Percentiles rank a stretch among this genome's conserved stretches.
Conservation (phyloP, 1,139 yeast species). For the Debaryomyces sp. region DNA sequence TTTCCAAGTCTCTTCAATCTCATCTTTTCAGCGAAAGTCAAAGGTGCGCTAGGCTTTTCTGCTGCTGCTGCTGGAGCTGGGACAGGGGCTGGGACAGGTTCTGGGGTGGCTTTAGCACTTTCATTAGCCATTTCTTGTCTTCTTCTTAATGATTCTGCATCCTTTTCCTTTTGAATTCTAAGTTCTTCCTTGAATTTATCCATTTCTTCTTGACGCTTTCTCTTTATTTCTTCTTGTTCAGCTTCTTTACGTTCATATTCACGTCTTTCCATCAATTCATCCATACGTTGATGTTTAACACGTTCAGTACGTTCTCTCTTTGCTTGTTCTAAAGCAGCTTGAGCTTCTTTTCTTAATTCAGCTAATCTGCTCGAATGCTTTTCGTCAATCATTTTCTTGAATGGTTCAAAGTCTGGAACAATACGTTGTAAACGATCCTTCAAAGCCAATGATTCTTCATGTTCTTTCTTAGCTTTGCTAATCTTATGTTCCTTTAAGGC, state of each 20-base stretch:
- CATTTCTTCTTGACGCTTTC: conserved; percentile 46
- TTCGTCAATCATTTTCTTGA: conserved; percentile 50
- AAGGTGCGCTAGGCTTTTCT: conserved; percentile 30
- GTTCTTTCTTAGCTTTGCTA: conserved; percentile 69
- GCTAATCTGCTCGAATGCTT: conserved; percentile 53
- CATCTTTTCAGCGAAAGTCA: conserved; percentile 61
- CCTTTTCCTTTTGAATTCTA: conserved; percentile 48
- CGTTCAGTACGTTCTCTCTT: conserved; percentile 69
- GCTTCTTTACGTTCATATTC: conserved; percentile 41
- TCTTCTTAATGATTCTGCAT: conserved; percentile 41
- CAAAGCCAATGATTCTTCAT: conserved; percentile 64
- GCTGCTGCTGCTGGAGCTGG: conserved; percentile 27
- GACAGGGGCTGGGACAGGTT: conserved; percentile 19
- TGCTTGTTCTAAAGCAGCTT: conserved; percentile 60
- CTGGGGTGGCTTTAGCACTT: conserved; percentile 19
- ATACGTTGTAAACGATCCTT: conserved; percentile 72
- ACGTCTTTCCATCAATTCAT: conserved; percentile 42
- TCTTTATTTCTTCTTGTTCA: conserved; percentile 30
- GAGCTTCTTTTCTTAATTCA: conserved; percentile 53
- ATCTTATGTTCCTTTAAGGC: conserved; percentile 59
- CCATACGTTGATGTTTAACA: conserved; percentile 56
- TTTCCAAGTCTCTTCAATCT: conserved; percentile 52
- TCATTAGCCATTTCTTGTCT: conserved; percentile 38
- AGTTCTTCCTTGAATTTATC: conserved; percentile 43
- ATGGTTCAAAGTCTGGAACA: conserved; percentile 61